Evolutionary conservation across 2,329 filamentous ascomycete species (phyloP).

Genomic region (Calonectria henricotiae): DNA sequence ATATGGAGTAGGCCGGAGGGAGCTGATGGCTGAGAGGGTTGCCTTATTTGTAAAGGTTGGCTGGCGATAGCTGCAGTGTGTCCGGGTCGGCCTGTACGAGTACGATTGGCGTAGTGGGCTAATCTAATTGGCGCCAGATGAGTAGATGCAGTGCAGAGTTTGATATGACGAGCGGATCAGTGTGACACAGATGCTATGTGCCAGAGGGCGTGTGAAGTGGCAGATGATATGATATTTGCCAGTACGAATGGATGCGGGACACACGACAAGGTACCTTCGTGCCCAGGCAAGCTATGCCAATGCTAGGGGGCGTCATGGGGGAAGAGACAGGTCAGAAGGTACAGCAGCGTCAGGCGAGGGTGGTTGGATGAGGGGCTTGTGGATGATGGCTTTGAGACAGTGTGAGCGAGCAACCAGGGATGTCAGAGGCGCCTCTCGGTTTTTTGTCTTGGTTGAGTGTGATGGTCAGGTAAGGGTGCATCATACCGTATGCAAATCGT

Average conservation of each 20-base stretch:
- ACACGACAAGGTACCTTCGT: slow-evolving; percentile 15
- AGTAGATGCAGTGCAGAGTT: not conserved
- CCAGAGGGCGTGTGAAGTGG: slow-evolving; percentile 20
- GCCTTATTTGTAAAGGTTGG: not conserved
- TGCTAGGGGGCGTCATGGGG: slow-evolving; percentile 1
- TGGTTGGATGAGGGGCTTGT: slow-evolving; percentile 14
- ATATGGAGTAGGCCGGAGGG: not conserved
- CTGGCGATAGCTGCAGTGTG: not conserved
- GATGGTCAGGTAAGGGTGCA: slow-evolving; percentile 24
- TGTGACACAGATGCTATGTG: not conserved
- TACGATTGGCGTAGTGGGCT: not conserved
- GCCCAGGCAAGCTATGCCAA: not conserved
- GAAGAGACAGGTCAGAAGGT: slow-evolving; percentile 22
- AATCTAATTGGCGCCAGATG: not conserved
- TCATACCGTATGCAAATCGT: not conserved
- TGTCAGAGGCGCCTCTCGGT: slow-evolving; percentile 8
- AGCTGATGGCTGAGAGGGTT: slow-evolving; percentile 10
- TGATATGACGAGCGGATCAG: not conserved
- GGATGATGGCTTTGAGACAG: slow-evolving; percentile 30
- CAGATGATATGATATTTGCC: slow-evolving; percentile 16
- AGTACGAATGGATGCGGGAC: slow-evolving; percentile 18
- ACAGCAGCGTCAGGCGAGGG: not conserved
- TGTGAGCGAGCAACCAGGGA: slow-evolving; percentile 25
- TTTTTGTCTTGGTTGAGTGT: slow-evolving; percentile 23
- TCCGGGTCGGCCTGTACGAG: not conserved